Evolutionary conservation across 192 early-diverging fungal genomes (phyloP).

Genomic region (Backusella mclennaniae): DNA sequence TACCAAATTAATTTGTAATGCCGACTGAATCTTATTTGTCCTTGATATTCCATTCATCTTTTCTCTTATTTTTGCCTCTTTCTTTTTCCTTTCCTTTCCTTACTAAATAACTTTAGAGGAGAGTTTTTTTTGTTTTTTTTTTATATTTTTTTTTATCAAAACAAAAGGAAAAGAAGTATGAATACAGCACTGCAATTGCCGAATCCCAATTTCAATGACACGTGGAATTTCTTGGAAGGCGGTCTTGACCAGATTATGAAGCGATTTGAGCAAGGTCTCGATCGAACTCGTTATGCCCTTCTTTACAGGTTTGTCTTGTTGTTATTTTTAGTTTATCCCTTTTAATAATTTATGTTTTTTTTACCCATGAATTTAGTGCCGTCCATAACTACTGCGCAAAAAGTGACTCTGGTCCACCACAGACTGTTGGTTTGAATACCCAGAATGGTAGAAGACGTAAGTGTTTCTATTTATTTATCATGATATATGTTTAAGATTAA

Average conservation of each 20-base stretch:
- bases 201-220: slow-evolving; percentile 52
- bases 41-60: background rate
- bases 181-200: slow-evolving; percentile 42
- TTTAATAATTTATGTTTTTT: background rate
- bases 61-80: background rate
- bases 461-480: background rate
- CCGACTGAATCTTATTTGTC: background rate
- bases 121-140: background rate
- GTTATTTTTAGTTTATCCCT: background rate
- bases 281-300: slow-evolving; percentile 74
- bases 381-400: slow-evolving; percentile 29
- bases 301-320: slow-evolving; percentile 72
- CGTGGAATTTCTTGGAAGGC: slow-evolving; percentile 73
- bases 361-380: slow-evolving; percentile 7
- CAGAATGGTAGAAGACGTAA: background rate
- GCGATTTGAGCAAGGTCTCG: slow-evolving; percentile 72
- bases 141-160: background rate
- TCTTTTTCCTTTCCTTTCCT: background rate
- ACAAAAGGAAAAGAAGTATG: background rate
- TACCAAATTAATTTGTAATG: background rate
- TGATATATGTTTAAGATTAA: background rate
- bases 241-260: slow-evolving; percentile 84
- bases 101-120: background rate
- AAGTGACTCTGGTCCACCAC: slow-evolving; percentile 2
- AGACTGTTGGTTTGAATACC: background rate